Evolutionary conservation across 352 stramenopile genomes (phyloP).

Genomic region (Globisporangium megalacanthum): DNA sequence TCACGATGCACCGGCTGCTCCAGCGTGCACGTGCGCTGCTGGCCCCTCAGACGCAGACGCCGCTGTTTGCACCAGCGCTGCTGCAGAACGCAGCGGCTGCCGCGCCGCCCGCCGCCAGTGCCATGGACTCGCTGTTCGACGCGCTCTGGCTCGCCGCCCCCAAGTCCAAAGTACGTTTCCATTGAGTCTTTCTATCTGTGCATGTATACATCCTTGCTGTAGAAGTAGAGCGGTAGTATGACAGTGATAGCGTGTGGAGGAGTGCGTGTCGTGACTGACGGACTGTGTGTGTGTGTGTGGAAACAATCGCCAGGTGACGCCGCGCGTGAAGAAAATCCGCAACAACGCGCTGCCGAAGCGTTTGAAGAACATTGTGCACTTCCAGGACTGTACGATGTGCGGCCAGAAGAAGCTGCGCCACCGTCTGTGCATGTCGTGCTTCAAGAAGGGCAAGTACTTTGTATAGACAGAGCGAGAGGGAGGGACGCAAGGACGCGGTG

Average conservation of each 20-base stretch:
- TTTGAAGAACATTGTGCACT: conserved; percentile 89
- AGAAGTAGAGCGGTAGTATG: too few species aligned
- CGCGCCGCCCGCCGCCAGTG: conserved; percentile 16
- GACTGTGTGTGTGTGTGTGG: background rate
- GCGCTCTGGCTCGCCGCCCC: conserved; percentile 77
- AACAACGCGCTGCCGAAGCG: conserved; percentile 87
- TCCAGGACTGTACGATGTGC: conserved; percentile 79
- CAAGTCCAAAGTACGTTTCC: conserved; percentile 76
- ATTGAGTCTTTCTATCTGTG: background rate
- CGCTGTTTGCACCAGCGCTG: conserved; percentile 25
- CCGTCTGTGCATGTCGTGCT: conserved; percentile 88
- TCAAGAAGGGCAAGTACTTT: conserved; percentile 91
- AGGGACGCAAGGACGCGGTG: too few species aligned
- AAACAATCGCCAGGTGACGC: conserved; percentile 51
- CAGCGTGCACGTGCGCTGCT: conserved; percentile 59
- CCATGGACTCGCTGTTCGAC: conserved; percentile 57
- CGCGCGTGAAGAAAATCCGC: conserved; percentile 80
- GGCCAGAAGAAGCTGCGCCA: conserved; percentile 87
- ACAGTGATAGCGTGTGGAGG: too few species aligned
- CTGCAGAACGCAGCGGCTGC: conserved; percentile 21
- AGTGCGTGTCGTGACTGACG: background rate
- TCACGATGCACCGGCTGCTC: conserved; percentile 63
- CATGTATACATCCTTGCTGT: background rate
- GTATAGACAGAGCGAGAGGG: conserved; percentile 30
- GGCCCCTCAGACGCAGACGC: conserved; percentile 35